Conservation (phyloP, 2,329 filamentous ascomycete genomes). For the Endoconidiophora laricicola region DNA sequence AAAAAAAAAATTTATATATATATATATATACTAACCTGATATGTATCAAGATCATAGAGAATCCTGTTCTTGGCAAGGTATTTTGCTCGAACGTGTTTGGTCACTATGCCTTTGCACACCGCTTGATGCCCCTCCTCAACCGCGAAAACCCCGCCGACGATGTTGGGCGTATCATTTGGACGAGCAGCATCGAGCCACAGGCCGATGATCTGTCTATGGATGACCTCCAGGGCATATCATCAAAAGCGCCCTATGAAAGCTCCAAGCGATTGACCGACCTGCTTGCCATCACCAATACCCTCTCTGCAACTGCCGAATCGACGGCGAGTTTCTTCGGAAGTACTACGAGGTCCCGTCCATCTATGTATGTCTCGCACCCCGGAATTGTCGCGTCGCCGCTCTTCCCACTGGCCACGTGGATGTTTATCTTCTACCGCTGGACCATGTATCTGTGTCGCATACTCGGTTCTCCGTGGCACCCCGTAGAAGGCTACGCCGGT, state of each 20-base stretch:
- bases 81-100: conserved; percentile 92
- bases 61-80: conserved; percentile 54
- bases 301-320: conserved; percentile 41
- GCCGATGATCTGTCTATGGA: conserved; percentile 36
- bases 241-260: conserved; percentile 58
- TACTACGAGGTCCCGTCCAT: conserved; percentile 27
- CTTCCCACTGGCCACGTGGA: conserved; percentile 52
- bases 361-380: conserved; percentile 67
- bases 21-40: not conserved
- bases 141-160: conserved; percentile 24
- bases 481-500: conserved; percentile 56
- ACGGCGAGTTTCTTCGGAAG: conserved; percentile 10
- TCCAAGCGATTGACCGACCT: conserved; percentile 79
- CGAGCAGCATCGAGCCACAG: conserved; percentile 61
- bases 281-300: conserved; percentile 53
- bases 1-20: not conserved
- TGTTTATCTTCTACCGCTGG: conserved; percentile 52
- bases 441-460: conserved; percentile 56
- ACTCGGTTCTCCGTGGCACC: conserved; percentile 80
- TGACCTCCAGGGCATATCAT: conserved; percentile 61
- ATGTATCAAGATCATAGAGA: not conserved
- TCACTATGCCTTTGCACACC: conserved; percentile 77
- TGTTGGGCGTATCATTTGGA: conserved; percentile 65
- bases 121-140: conserved; percentile 57
- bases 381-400: conserved; percentile 74